phyloP scores from a whole-genome alignment of 129 eudicot species.

The Ambrosia trifida region DNA sequence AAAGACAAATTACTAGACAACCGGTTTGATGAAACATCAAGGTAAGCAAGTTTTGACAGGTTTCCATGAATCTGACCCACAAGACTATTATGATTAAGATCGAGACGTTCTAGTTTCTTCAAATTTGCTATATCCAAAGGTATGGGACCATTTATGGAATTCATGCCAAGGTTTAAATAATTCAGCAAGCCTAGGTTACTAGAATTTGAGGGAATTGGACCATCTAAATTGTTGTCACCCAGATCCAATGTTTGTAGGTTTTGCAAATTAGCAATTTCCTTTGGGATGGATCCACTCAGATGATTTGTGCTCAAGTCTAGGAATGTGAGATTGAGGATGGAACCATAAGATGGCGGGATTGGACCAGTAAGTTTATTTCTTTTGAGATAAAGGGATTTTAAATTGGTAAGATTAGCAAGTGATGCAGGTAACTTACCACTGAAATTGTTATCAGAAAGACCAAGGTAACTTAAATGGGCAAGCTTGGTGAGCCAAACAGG shows the following conservation, averaged over 20 bases:
- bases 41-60: not conserved
- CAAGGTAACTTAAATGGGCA: not conserved
- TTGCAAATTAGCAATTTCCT: not conserved
- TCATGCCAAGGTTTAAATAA: not conserved
- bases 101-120: not conserved
- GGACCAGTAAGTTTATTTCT: constrained; percentile 12
- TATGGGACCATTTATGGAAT: no score
- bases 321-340: not conserved
- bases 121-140: not conserved
- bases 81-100: not conserved
- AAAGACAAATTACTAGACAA: not conserved
- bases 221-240: not conserved
- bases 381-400: not conserved
- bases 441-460: not conserved
- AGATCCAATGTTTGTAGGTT: not conserved
- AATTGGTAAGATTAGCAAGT: not conserved
- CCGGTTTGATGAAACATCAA: constrained; percentile 15
- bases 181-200: not conserved
- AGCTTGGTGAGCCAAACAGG: not conserved
- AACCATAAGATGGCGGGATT: constrained; percentile 1
- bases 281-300: not conserved
- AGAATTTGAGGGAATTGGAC: not conserved
- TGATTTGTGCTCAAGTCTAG: not conserved
- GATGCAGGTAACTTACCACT: constrained; percentile 7
- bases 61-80: not conserved